Conservation (phyloP, 805 yeast species). For the Sugiyamaella qingdaonensis region DNA sequence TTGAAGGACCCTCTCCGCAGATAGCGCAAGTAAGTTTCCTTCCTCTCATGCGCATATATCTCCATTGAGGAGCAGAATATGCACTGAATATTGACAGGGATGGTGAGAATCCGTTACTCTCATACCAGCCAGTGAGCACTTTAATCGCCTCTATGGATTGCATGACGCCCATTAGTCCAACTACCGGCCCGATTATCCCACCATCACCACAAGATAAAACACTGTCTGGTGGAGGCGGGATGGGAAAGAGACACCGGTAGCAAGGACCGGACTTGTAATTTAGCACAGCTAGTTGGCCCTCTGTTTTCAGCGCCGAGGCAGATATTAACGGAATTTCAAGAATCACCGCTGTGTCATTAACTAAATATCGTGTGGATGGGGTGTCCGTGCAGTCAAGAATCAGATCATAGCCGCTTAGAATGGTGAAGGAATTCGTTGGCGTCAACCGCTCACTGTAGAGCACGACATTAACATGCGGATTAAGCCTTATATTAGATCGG, state of each 20-base stretch:
- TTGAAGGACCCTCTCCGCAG: conserved; percentile 54
- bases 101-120: conserved; percentile 53
- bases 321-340: conserved; percentile 71
- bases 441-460: conserved; percentile 52
- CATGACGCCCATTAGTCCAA: conserved; percentile 81
- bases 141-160: conserved; percentile 89
- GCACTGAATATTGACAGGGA: conserved; percentile 57
- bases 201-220: conserved; percentile 88
- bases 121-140: conserved; percentile 55
- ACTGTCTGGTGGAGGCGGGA: conserved; percentile 79
- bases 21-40: conserved; percentile 55
- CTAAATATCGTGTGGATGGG: conserved; percentile 79
- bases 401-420: conserved; percentile 63
- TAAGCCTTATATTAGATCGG: conserved; percentile 35
- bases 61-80: conserved; percentile 47
- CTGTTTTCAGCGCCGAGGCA: conserved; percentile 87
- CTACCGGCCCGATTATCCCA: conserved; percentile 94
- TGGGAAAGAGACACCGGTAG: conserved; percentile 88
- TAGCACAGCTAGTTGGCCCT: conserved; percentile 81
- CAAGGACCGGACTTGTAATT: conserved; percentile 82
- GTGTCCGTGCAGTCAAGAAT: conserved; percentile 94
- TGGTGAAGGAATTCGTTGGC: conserved; percentile 55
- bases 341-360: conserved; percentile 77
- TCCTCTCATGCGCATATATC: conserved; percentile 77
- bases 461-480: conserved; percentile 59